Evolutionary conservation across 352 stramenopile genomes (phyloP), one percentile per base, ranked within the genome.

Genomic region (Globisporangium emineosum): DNA sequence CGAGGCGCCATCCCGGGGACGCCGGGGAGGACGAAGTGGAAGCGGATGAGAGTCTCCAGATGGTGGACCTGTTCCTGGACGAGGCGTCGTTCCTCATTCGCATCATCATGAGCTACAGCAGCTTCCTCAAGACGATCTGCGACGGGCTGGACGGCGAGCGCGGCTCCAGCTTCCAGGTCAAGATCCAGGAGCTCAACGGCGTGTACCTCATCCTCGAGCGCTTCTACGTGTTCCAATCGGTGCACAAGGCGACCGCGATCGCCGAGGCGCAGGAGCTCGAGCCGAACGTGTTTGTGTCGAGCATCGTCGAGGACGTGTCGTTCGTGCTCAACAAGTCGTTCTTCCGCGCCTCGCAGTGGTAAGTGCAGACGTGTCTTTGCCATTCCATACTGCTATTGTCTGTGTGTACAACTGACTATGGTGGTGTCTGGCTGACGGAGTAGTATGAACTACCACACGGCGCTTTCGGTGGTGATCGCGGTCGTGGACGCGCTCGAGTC

Each of bases 251-350:
- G 30, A 90, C 83, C 0, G 83, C 79, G 19, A 93, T 95, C 68
- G 79, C 84, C 25, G 86, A 95, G 57, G 81, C 78, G 6, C 84
- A 95, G 60, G 78, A 86, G 63, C 70, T 95, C 21, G 77, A 91
- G 64, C 54, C 75, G 0, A 67, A 73, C 21, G 80, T 93, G 15
- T 93, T 84, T 54, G 79, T 92, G 3, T 91, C 78, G 21, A 93
- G 84, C 70, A 78, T 92, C 17, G 86, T 95, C 27, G 84, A 95
- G 60, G 84, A 95, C 54, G 82, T 88, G 21, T 93, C 84, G 32
- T 95, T 93, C 45, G 86, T 95, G 37, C 71, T 95, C 37, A 89
- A 92, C 69, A 93, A 95, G 68, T 75, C 83, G 19, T 90, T 95
- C 68, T 85, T 78, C 40, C 77, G 83, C 25, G 80, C 84, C 1